Evolutionary conservation across 495 filamentous ascomycete species (phyloP).

Genomic region (Tuber umbilicatum): DNA sequence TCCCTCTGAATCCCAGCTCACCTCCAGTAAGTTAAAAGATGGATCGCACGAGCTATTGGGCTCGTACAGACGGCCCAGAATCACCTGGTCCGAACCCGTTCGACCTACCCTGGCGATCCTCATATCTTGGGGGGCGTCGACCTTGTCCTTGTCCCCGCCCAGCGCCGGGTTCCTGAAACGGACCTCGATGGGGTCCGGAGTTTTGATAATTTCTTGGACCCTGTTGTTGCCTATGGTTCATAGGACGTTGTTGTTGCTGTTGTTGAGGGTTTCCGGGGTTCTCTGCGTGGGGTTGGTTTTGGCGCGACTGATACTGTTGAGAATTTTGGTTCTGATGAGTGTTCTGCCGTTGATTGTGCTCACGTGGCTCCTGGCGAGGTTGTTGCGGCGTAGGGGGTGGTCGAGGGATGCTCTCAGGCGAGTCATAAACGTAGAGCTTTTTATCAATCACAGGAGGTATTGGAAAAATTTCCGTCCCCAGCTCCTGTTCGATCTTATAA

Average conservation of each 20-base stretch:
- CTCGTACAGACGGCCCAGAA: constrained; percentile 37
- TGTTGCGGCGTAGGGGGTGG: constrained; percentile 51
- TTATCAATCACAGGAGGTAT: constrained; percentile 95
- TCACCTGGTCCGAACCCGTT: constrained; percentile 32
- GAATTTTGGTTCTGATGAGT: constrained; percentile 35
- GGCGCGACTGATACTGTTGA: constrained; percentile 37
- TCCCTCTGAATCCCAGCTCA: not conserved
- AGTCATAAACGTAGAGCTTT: constrained; percentile 95
- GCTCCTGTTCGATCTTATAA: constrained; percentile 95
- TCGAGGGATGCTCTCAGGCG: constrained; percentile 85
- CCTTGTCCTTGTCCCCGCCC: constrained; percentile 27
- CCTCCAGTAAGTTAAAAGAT: constrained; percentile 5
- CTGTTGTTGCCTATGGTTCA: constrained; percentile 16
- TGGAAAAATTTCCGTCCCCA: constrained; percentile 93
- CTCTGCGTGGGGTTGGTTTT: constrained; percentile 16
- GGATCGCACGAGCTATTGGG: constrained; percentile 32
- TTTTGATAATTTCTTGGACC: constrained; percentile 32
- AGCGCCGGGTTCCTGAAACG: constrained; percentile 30
- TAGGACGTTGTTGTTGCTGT: constrained; percentile 30
- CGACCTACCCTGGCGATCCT: constrained; percentile 18
- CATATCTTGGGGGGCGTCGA: constrained; percentile 20
- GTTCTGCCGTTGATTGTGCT: constrained; percentile 31
- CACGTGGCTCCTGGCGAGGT: constrained; percentile 17
- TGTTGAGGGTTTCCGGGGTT: constrained; percentile 21
- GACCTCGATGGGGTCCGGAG: constrained; percentile 21